A percentile compares a stretch with the other conserved stretches of the same genome.
Evolutionary conservation across 768 basidiomycete species (phyloP).

Genomic region (Naematelia aurantialba): DNA sequence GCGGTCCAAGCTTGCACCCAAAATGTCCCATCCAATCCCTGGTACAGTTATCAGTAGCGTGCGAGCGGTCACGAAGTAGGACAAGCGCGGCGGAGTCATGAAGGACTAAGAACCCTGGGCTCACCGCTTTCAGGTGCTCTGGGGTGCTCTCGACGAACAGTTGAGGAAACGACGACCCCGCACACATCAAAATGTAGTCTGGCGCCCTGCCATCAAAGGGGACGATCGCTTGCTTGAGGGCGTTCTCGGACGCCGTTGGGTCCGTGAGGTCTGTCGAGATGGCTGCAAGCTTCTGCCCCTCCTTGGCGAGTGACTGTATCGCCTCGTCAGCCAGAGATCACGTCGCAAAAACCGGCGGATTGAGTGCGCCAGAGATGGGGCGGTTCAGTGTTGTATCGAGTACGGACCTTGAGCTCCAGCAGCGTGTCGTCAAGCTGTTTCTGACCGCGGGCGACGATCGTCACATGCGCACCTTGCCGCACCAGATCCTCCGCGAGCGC

Average conservation of each 20-base stretch:
- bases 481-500: constrained; percentile 63
- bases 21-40: constrained; percentile 17
- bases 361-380: no score
- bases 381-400: no score
- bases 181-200: constrained; percentile 74
- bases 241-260: constrained; percentile 58
- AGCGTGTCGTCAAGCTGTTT: constrained; percentile 19
- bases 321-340: no score
- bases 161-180: constrained; percentile 63
- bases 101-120: constrained; percentile 1
- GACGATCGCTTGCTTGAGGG: constrained; percentile 61
- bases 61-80: no score
- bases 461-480: constrained; percentile 70
- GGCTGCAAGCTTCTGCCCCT: constrained; percentile 61
- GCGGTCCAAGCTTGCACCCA: constrained; percentile 57
- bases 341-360: no score
- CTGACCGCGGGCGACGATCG: constrained; percentile 63
- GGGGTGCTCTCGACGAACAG: constrained; percentile 71
- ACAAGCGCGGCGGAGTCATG: background rate
- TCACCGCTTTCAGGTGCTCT: constrained; percentile 55
- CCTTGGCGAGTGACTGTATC: constrained; percentile 28
- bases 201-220: constrained; percentile 62
- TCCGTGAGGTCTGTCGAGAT: constrained; percentile 66
- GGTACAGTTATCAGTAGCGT: background rate
- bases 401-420: constrained; percentile 61